phyloP scores from a whole-genome alignment of 2,329 filamentous ascomycete species.

The Aspergillus transmontanensis region DNA sequence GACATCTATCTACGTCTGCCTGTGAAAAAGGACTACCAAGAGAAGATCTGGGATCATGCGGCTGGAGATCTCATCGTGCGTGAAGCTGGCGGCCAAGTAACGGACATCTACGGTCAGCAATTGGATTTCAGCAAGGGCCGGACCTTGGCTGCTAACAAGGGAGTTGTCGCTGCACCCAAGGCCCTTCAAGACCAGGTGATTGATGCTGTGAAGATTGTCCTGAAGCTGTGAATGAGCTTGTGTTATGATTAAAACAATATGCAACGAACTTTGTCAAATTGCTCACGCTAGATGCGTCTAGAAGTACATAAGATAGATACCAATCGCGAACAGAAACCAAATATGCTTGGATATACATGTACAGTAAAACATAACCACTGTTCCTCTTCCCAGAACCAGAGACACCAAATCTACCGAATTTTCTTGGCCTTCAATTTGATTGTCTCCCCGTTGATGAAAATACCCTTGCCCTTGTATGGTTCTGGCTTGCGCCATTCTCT shows the following conservation, averaged over 20 bases:
- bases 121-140: slow-evolving; percentile 86
- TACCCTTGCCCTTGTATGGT: slow-evolving; percentile 99
- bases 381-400: slow-evolving; percentile 30
- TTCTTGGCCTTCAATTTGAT: slow-evolving; percentile 99
- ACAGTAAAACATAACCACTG: slow-evolving; percentile 27
- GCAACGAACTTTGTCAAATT: slow-evolving; percentile 20
- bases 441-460: slow-evolving; percentile 96
- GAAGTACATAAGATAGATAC: slow-evolving; percentile 39
- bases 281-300: slow-evolving; percentile 33
- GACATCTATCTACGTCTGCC: slow-evolving; percentile 93
- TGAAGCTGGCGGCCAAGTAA: slow-evolving; percentile 90
- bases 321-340: slow-evolving; percentile 28
- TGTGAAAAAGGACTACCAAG: slow-evolving; percentile 82
- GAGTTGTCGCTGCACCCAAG: slow-evolving; percentile 83
- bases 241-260: slow-evolving; percentile 16
- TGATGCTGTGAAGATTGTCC: slow-evolving; percentile 77
- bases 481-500: slow-evolving; percentile 87
- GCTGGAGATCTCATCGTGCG: slow-evolving; percentile 92
- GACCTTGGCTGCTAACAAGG: slow-evolving; percentile 87
- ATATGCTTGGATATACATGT: slow-evolving; percentile 30
- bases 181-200: slow-evolving; percentile 76
- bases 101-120: slow-evolving; percentile 80
- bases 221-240: slow-evolving; percentile 48
- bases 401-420: slow-evolving; percentile 68
- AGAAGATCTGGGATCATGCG: slow-evolving; percentile 99